Base-by-base conservation (phyloP, 1,139 yeast genomes). In the Fermentozyma sake region DNA sequence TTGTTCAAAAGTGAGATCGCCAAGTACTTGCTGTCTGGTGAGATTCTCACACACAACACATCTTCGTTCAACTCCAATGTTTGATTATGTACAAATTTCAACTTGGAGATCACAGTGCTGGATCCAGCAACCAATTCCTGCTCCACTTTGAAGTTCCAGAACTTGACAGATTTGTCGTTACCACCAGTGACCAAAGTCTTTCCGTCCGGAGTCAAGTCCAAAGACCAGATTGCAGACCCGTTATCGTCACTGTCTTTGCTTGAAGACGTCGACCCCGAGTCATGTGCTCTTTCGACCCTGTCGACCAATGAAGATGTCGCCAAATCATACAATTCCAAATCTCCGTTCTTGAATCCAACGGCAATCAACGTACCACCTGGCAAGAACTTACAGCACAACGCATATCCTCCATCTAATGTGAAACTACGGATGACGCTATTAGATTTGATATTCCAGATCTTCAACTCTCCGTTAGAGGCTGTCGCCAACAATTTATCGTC, bases 341-440 rank as follows among this genome's bases (percentile, higher is more conserved):
- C 77, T 28, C 99, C 99, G 38, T 76, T 75, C 52, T 89, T 87
- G 32, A 91, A 87, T 22, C 97, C 97, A n/a, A 85, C 76, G 10
- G 84, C 85, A 20, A 89, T 77, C 37, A 91, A 64, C 1, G 89
- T 69, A 30, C 95, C 96, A 39, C 97, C 97, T 0, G 97, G 97
- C 32, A 93, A 63, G 45, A 93, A 87, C 44, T 77, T 74, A 36
- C 86, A 72, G 38, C 89, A 73, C 28, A 91, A 65, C 1, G 95
- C 86, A 50, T 89, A 87, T 2, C 96, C 97, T 42, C 95, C 76
- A 20, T 81, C 87, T 28, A 64, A 49, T 8, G 38, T 44, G 48
- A 91, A 82, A 0, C 95, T 82, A 46, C 98, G 71, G 31, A 91
- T 69, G 39, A 95, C 93, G 36, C 76, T 74, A 17, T 65, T 67